Base-by-base conservation (phyloP, 1,284 basidiomycete species). In the Puccinia triticina region DNA sequence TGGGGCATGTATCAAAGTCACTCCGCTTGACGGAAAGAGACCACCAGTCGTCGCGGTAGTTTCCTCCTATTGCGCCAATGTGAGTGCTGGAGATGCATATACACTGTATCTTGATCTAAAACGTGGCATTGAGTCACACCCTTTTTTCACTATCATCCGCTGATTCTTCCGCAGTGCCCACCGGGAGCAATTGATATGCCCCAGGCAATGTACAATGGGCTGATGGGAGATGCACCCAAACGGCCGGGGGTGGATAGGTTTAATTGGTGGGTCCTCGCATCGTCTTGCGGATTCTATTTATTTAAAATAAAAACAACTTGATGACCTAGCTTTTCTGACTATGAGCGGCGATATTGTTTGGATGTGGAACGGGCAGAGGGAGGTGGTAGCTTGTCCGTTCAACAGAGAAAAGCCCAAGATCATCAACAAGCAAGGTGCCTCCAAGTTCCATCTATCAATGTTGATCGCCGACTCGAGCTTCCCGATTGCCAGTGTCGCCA, bases 351-450 rank as follows among this genome's bases (percentile, higher is more conserved):
- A n/a, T n/a, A n/a, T n/a, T n/a, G n/a, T n/a, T n/a, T n/a, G n/a
- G n/a, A n/a, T n/a, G n/a, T n/a, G n/a, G n/a, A n/a, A n/a, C n/a
- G n/a, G n/a, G n/a, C 12, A 67, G 21, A 78, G 76, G 76, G 59
- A 78, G 34, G 40, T 67, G 7, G 76, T 78, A 0, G 43, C 8
- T 32, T 78, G 76, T 66, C 76, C 76, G 40, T 34, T 78, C 12
- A 18, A 23, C 2, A 11, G n/a, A 18, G 23, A 48, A 26, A 72
- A 78, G 2, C 59, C 64, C 16, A 34, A 29, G 21, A 29, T 78
- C 14, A 37, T 78, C 46, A 66, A 66, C 64, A 78, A 78, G 48
- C n/a, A 78, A 34, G 76, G 76, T 32, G 37, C 76, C 11, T 78
- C 76, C 32, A 78, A 67, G 48, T 78, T n/a, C 23, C 37, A 78